phyloP scores from a whole-genome alignment of 1,139 yeast species.

The Suhomyces panamericanus region DNA sequence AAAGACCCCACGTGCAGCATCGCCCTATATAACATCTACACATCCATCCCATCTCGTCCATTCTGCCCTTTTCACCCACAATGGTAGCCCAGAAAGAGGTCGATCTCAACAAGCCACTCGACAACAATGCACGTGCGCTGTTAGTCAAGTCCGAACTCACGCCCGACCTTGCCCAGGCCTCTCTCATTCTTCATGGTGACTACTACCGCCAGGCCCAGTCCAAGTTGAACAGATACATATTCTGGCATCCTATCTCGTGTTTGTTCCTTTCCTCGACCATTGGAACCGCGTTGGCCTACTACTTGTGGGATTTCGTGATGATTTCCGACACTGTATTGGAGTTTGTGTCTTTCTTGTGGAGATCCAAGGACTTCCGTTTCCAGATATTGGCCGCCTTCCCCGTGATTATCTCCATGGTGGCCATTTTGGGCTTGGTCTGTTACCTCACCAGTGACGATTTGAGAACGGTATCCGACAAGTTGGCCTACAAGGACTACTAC shows the following conservation, averaged over 20 bases:
- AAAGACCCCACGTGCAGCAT: slow-evolving; percentile 15
- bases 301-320: slow-evolving; percentile 37
- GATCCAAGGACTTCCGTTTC: slow-evolving; percentile 28
- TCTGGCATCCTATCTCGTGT: slow-evolving; percentile 49
- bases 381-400: slow-evolving; percentile 32
- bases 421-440: slow-evolving; percentile 31
- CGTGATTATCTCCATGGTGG: slow-evolving; percentile 25
- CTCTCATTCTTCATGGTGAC: slow-evolving; percentile 64
- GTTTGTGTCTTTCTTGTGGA: slow-evolving; percentile 24
- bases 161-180: slow-evolving; percentile 61
- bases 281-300: slow-evolving; percentile 23
- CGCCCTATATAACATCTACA: not conserved
- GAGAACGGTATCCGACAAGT: slow-evolving; percentile 44
- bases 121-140: slow-evolving; percentile 48
- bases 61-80: not conserved
- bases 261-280: slow-evolving; percentile 26
- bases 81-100: slow-evolving; percentile 45
- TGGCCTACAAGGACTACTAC: slow-evolving; percentile 32
- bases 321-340: slow-evolving; percentile 40
- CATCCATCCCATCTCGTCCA: not conserved
- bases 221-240: slow-evolving; percentile 45
- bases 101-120: slow-evolving; percentile 55
- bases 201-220: slow-evolving; percentile 59
- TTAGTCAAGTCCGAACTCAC: slow-evolving; percentile 45
- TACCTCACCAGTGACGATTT: slow-evolving; percentile 48